Evolutionary conservation across 805 yeast species (phyloP), one percentile per base, ranked within the genome.

Genomic region (Isabelozyma pseudorhagii): DNA sequence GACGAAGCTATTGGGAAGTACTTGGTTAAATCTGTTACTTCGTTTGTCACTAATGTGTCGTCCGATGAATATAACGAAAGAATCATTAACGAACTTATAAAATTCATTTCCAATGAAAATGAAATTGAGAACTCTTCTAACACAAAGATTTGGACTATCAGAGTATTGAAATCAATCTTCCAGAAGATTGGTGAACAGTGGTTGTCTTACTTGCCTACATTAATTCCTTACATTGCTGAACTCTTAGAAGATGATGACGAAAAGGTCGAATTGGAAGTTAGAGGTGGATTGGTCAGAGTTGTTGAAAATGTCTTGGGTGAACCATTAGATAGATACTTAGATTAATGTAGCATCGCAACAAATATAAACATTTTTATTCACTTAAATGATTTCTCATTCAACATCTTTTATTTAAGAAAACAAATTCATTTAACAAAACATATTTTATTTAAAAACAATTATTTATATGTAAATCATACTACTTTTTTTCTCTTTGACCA

Each of bases 161-260:
- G 85, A 64, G 75, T 89, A 1, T 78, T 94, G 65, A 89, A 89
- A 67, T 76, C 83, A 25, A 82, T 94, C 31, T 94, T 91, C 78
- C 87, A 88, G 56, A 88, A 88, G 74, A 86, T 91, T 59, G 97
- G 98, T 48, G 98, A 94, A 60, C 89, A 85, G 65, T 94, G 98
- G 99, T 78, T 94, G 55, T 75, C 86, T 34, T 78, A 88, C 74
- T 77, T 94, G 59, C 99, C 99, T 21, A 97, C 92, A 63, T 79
- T 94, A 58, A 96, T 94, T 54, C 99, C 99, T 34, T 80, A 89
- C 52, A 89, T 94, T 66, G 97, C 98, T 7, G 99, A 94, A 70
- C 72, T 94, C 50, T 77, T 94, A 54, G 99, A 94, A 63, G 98
- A 92, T 64, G 98, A 94, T 52, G 96, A 92, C 54, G 99, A 94